Conservation (phyloP, 805 yeast species). For the Kazachstania kunashirensis region DNA sequence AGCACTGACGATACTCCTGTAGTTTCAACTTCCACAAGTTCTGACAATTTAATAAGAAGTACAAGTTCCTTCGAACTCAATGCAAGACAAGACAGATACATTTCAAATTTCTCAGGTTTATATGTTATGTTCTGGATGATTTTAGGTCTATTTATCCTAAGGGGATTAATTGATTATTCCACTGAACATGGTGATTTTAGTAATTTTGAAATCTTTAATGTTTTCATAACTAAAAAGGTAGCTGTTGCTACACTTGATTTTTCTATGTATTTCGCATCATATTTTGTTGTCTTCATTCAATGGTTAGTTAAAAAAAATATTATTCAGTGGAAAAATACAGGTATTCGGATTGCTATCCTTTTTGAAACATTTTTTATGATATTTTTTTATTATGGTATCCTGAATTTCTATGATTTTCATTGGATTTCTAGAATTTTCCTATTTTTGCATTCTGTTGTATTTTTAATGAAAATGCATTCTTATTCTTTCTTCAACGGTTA, state of each 20-base stretch:
- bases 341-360: slow-evolving; percentile 50
- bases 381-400: slow-evolving; percentile 44
- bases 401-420: slow-evolving; percentile 42
- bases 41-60: neutral
- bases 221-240: slow-evolving; percentile 49
- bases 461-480: slow-evolving; percentile 93
- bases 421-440: slow-evolving; percentile 90
- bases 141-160: slow-evolving; percentile 44
- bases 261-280: slow-evolving; percentile 60
- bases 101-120: slow-evolving; percentile 54
- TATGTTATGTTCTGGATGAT: slow-evolving; percentile 74
- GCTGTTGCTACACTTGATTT: slow-evolving; percentile 65
- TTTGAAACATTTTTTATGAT: slow-evolving; percentile 46
- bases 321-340: slow-evolving; percentile 53
- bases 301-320: slow-evolving; percentile 34
- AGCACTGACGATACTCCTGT: neutral
- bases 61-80: neutral
- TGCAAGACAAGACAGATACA: neutral
- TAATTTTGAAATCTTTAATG: slow-evolving; percentile 44
- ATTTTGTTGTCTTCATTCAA: slow-evolving; percentile 54
- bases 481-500: slow-evolving; percentile 89
- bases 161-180: slow-evolving; percentile 46
- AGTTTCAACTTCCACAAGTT: neutral
- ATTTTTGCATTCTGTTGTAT: slow-evolving; percentile 72
- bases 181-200: slow-evolving; percentile 32